Evolutionary conservation across 306 rosid genomes (phyloP), one percentile per base, ranked within the genome.

Genomic region (Prunus kanzakura): DNA sequence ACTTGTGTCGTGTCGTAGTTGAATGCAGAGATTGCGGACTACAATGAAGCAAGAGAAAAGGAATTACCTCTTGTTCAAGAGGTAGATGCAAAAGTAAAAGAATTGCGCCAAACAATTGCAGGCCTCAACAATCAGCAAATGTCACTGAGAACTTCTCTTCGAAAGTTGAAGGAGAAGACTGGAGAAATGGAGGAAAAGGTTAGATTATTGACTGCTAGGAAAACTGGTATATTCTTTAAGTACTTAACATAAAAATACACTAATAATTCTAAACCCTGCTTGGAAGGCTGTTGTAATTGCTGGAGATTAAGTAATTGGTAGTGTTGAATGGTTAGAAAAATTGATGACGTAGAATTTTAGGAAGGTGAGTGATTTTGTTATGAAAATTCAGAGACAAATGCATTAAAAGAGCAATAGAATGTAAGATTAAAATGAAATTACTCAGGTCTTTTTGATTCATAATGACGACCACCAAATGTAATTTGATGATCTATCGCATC

Each of bases 151-250:
- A 74, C 85, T 81, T 66, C 87, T 27, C 67, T 80, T 32, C 82
- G 82, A 73, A 89, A 89, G 83, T 85, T 85, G 87, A 90, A 90
- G 83, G 97, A 94, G 69, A 90, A 83, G 78, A 77, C 61, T 4
- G 81, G 55, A 50, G 96, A 90, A 82, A 86, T 85, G 93, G 97
- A 92, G 58, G 84, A 80, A 77, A 84, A 94, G 95, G 97, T 94
- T 70, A 82, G 86, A 4, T 74, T 62, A 56, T 86, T 73, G 79
- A 78, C 49, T 72, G 19, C 52, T 52, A 7, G 38, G 65, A 22
- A 27, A 50, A 70, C 35, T 55, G 74, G 11, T 71, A 50, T 64
- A 23, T 62, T 43, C 27, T 81, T 82, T 47, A 16, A 19, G 32
- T 62, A 16, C 20, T 10, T 64, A 54, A 23, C 72, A 43, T 43